Evolutionary conservation across 768 basidiomycete genomes (phyloP).

Genomic region (Boletus reticuloceps): DNA sequence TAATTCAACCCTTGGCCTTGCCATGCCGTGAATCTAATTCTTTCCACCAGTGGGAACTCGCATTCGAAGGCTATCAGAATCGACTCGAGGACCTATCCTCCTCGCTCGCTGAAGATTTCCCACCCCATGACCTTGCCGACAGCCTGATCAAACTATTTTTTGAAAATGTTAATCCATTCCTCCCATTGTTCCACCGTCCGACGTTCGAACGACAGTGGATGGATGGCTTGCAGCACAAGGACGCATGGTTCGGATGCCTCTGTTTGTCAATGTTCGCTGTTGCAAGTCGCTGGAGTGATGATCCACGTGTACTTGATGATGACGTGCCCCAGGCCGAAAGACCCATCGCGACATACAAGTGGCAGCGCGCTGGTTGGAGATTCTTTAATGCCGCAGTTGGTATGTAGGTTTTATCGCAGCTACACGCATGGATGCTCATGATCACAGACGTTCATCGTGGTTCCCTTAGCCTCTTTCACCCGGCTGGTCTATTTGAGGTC

Average conservation of each 20-base stretch:
- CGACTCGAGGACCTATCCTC: conserved; percentile 26
- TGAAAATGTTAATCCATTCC: conserved; percentile 49
- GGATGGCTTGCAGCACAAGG: conserved; percentile 49
- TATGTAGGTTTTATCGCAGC: conserved; percentile 24
- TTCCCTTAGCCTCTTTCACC: conserved; percentile 51
- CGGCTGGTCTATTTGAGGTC: conserved; percentile 60
- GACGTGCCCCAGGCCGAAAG: conserved; percentile 19
- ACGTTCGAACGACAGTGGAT: conserved; percentile 65
- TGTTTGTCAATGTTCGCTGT: conserved; percentile 68
- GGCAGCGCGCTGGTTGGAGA: conserved; percentile 57
- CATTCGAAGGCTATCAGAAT: conserved; percentile 46
- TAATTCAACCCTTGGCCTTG: not conserved
- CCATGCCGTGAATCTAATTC: not conserved
- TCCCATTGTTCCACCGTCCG: conserved; percentile 69
- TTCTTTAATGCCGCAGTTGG: conserved; percentile 59
- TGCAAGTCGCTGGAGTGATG: conserved; percentile 63
- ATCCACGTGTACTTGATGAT: conserved; percentile 53
- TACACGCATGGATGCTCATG: conserved; percentile 1
- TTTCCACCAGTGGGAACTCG: conserved; percentile 53
- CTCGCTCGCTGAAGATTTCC: conserved; percentile 48
- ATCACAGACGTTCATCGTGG: conserved; percentile 48
- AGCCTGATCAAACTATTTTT: conserved; percentile 71
- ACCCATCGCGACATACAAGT: conserved; percentile 35
- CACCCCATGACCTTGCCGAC: conserved; percentile 57
- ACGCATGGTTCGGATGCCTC: conserved; percentile 59